These are phyloP conservation scores for Ceratobasidium papillatum DNA, from an alignment of 1,284 basidiomycete species.

Conservation along the genomic window DNA sequence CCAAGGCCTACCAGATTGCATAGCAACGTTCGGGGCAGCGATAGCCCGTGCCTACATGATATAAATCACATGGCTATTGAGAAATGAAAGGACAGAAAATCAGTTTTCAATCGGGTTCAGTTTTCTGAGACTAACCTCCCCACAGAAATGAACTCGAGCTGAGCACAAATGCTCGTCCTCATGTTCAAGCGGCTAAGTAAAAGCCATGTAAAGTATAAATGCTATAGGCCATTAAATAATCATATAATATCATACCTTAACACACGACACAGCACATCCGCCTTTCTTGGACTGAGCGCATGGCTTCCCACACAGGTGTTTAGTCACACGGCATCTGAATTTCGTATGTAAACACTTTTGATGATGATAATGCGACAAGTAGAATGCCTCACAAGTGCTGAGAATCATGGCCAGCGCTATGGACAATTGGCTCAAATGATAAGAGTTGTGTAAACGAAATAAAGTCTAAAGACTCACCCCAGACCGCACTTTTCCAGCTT, in stretches of 20 bases:
- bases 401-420: too few species aligned
- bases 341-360: background rate
- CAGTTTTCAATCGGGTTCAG: background rate
- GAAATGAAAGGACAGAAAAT: too few species aligned
- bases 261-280: slow-evolving; percentile 52
- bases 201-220: too few species aligned
- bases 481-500: too few species aligned
- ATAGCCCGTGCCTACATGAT: slow-evolving; percentile 50
- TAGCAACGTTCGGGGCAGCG: slow-evolving; percentile 58
- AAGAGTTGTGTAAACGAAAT: too few species aligned
- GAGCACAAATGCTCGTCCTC: slow-evolving; percentile 61
- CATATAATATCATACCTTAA: slow-evolving; percentile 54
- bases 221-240: too few species aligned
- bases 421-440: background rate
- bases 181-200: slow-evolving; percentile 57
- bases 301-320: slow-evolving; percentile 15
- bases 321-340: slow-evolving; percentile 8
- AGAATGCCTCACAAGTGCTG: too few species aligned
- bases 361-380: too few species aligned
- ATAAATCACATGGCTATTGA: slow-evolving; percentile 63
- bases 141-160: slow-evolving; percentile 63
- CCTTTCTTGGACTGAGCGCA: slow-evolving; percentile 10
- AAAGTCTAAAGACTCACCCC: too few species aligned
- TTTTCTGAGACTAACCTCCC: slow-evolving; percentile 54
- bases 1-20: background rate